Evolutionary conservation across 441 rosid genomes (phyloP), one percentile per base, ranked within the genome.

Genomic region (Capsella rubella): DNA sequence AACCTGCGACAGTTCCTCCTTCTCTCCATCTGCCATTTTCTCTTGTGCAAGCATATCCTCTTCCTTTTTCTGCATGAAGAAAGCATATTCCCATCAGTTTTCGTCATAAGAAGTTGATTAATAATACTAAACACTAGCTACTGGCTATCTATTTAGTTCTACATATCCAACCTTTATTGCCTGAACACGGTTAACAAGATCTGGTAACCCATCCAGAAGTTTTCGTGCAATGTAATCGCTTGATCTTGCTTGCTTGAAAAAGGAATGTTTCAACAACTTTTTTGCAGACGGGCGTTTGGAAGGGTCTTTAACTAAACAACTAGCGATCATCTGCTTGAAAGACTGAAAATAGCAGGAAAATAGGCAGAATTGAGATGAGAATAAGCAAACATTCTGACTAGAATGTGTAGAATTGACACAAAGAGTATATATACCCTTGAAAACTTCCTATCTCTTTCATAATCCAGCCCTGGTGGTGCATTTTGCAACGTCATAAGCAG

Each of bases 401-500:
- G 16, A 46, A 72, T 39, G 32, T 60, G 45, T 16, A 53, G 40
- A 46, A 18, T 35, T 62, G 47, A 60, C 14, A 72, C 53, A 46
- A 42, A 65, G 58, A 77, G 42, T 58, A 21, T 21, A 21, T 21
- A 49, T 77, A 93, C 99, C 95, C 90, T 95, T 8, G 99, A 91
- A 75, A 93, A 95, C 80, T 95, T 95, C 83, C 74, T 87, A 72
- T 95, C 98, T 77, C 98, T 86, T 81, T 95, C 98, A 43, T 93
- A 93, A 80, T 95, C 97, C 75, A 93, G 87, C 61, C 98, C 85
- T 31, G 99, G 99, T 16, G 99, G 99, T 72, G 99, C 97, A 84
- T 90, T 95, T 90, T 95, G 99, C 90, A 95, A 83, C 65, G 99
- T 95, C 99, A 95, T 95, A 52, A 95, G 97, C 78, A 95, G 84